phyloP scores from a whole-genome alignment of 768 basidiomycete genomes.

The Sarcomyxa edulis region DNA sequence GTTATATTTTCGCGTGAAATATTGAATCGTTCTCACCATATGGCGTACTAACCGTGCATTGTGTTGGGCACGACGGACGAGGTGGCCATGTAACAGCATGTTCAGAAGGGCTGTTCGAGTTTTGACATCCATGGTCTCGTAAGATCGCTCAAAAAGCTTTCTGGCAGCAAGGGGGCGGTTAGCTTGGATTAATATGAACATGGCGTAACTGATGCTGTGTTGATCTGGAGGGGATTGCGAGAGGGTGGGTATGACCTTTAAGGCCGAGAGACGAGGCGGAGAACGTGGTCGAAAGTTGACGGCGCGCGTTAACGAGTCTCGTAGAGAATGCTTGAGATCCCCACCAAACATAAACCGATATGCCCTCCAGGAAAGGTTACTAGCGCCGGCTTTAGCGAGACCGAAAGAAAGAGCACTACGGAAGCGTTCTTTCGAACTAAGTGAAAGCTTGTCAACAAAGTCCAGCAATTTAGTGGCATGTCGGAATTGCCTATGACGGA shows the following conservation, averaged over 20 bases:
- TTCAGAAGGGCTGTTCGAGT: slow-evolving; percentile 48
- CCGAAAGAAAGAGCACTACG: slow-evolving; percentile 23
- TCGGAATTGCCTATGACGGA: slow-evolving; percentile 33
- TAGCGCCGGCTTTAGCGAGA: slow-evolving; percentile 27
- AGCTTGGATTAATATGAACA: slow-evolving; percentile 34
- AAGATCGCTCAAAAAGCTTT: slow-evolving; percentile 28
- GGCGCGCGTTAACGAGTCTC: slow-evolving; percentile 18
- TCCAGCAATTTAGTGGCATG: slow-evolving; percentile 26
- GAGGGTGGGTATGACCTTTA: slow-evolving; percentile 18
- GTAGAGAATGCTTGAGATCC: slow-evolving; percentile 10
- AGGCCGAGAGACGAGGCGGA: slow-evolving; percentile 12
- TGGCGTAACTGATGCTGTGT: slow-evolving; percentile 24
- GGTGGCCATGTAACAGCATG: slow-evolving; percentile 43
- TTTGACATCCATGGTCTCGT: slow-evolving; percentile 20
- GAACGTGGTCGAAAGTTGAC: slow-evolving; percentile 18
- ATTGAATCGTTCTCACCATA: slow-evolving; percentile 31
- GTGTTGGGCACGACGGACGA: slow-evolving; percentile 23
- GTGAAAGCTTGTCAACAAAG: slow-evolving; percentile 14
- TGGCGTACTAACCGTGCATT: slow-evolving; percentile 43
- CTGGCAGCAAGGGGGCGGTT: slow-evolving; percentile 40
- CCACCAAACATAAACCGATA: neutral
- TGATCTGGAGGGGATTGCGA: slow-evolving; percentile 17
- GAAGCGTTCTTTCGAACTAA: slow-evolving; percentile 18
- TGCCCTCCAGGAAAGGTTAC: slow-evolving; percentile 18
- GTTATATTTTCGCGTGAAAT: slow-evolving; percentile 35